A percentile compares a stretch with the other conserved stretches of the same genome.
Conservation (phyloP, 176 grass and related monocot genomes). For the Oryza australiensis region DNA sequence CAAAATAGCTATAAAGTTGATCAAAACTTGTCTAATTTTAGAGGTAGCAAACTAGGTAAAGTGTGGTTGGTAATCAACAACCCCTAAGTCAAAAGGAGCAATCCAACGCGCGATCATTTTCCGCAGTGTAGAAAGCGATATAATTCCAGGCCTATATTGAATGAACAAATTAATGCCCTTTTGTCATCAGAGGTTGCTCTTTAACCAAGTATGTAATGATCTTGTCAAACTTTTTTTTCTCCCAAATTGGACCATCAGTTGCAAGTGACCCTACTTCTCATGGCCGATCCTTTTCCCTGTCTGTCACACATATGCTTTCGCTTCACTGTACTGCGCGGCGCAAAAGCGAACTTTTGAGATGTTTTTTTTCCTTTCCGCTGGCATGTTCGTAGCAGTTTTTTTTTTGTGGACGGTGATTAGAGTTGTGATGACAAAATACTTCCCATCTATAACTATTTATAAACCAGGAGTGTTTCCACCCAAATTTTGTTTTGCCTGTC, state of each 20-base stretch:
- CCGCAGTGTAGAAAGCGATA: not conserved
- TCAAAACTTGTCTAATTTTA: too few relatives aligned
- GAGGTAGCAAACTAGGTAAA: too few relatives aligned
- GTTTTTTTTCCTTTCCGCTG: not conserved
- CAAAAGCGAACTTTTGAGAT: not conserved
- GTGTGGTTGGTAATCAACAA: too few relatives aligned
- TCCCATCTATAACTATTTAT: too few relatives aligned
- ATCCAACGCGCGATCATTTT: not conserved
- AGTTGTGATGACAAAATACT: too few relatives aligned
- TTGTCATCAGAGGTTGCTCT: constrained; percentile 1
- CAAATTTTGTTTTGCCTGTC: too few relatives aligned
- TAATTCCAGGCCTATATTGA: not conserved
- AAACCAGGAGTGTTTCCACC: too few relatives aligned
- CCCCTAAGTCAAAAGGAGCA: too few relatives aligned
- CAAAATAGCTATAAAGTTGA: too few relatives aligned
- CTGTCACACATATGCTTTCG: not conserved
- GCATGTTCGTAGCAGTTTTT: too few relatives aligned
- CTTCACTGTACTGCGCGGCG: not conserved
- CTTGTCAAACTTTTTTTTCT: not conserved
- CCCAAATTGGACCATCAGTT: not conserved
- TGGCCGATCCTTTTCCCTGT: not conserved
- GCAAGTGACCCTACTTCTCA: not conserved
- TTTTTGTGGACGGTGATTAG: not conserved
- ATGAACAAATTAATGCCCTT: not conserved
- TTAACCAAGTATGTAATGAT: not conserved